Evolutionary conservation across 805 yeast genomes (phyloP).

Genomic region (Sugiyamaella qingdaonensis): DNA sequence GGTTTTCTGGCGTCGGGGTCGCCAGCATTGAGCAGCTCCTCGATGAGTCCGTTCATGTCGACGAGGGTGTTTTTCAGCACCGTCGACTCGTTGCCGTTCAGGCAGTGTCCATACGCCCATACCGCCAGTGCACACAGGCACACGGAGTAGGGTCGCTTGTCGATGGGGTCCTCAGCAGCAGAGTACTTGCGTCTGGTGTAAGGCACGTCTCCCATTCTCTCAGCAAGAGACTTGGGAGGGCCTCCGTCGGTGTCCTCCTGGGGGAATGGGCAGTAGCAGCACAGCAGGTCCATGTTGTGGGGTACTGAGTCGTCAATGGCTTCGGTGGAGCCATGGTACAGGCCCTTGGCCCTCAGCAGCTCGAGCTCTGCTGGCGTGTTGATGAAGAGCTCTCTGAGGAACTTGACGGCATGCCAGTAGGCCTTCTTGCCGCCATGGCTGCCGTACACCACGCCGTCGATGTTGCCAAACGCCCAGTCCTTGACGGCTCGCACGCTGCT

Average conservation of each 20-base stretch:
- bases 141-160: slow-evolving; percentile 28
- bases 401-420: slow-evolving; percentile 56
- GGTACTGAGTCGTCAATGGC: slow-evolving; percentile 14
- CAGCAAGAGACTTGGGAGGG: background rate
- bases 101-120: slow-evolving; percentile 32
- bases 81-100: slow-evolving; percentile 31
- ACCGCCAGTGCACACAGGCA: slow-evolving; percentile 28
- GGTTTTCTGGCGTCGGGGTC: background rate
- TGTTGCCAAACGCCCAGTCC: slow-evolving; percentile 23
- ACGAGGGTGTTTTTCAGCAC: slow-evolving; percentile 10
- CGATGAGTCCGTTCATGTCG: background rate
- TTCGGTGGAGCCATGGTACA: slow-evolving; percentile 9
- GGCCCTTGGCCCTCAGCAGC: slow-evolving; percentile 18
- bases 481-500: slow-evolving; percentile 46
- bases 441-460: slow-evolving; percentile 39
- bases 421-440: slow-evolving; percentile 48
- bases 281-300: slow-evolving; percentile 12
- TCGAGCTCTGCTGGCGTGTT: slow-evolving; percentile 44
- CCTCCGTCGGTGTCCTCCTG: slow-evolving; percentile 14
- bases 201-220: slow-evolving; percentile 12
- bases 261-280: slow-evolving; percentile 18
- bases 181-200: slow-evolving; percentile 16
- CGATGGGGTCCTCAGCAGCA: slow-evolving; percentile 26
- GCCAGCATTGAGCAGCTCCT: background rate
- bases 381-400: slow-evolving; percentile 58